Percentiles rank a stretch among this genome's conserved stretches.
Conservation (phyloP, 257 asterid genomes). For the Solanum bulbocastanum region DNA sequence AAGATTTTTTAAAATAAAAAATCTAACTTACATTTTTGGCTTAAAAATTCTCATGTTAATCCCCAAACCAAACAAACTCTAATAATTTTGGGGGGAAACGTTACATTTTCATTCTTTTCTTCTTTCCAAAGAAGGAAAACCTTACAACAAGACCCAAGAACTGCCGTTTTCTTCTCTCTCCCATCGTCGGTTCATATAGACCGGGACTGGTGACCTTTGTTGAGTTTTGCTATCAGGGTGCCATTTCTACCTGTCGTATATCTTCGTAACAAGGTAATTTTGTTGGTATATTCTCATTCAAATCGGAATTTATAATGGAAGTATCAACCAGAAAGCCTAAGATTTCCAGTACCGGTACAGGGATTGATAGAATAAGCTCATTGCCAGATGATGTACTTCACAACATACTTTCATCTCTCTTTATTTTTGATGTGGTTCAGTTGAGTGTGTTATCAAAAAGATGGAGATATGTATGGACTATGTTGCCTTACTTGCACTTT, state of each 20-base stretch:
- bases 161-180: too few species aligned
- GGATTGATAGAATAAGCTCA: not conserved
- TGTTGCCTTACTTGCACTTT: not conserved
- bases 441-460: not conserved
- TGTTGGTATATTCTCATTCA: not conserved
- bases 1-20: too few species aligned
- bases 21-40: too few species aligned
- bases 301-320: not conserved
- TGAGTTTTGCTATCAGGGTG: not conserved
- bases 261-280: not conserved
- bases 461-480: not conserved
- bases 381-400: not conserved
- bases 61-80: too few species aligned
- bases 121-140: not conserved
- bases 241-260: not conserved
- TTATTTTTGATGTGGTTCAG: not conserved
- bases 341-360: not conserved
- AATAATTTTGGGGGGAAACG: too few species aligned
- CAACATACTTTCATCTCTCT: not conserved
- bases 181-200: too few species aligned
- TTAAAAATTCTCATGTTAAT: too few species aligned
- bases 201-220: not conserved
- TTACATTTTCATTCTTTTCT: too few species aligned
- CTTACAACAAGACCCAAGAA: not conserved
- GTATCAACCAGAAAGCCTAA: not conserved